Percentiles rank a stretch among this genome's conserved stretches.
phyloP scores from a whole-genome alignment of 2,329 filamentous ascomycete genomes.

The Tolypocladium cylindrosporum region DNA sequence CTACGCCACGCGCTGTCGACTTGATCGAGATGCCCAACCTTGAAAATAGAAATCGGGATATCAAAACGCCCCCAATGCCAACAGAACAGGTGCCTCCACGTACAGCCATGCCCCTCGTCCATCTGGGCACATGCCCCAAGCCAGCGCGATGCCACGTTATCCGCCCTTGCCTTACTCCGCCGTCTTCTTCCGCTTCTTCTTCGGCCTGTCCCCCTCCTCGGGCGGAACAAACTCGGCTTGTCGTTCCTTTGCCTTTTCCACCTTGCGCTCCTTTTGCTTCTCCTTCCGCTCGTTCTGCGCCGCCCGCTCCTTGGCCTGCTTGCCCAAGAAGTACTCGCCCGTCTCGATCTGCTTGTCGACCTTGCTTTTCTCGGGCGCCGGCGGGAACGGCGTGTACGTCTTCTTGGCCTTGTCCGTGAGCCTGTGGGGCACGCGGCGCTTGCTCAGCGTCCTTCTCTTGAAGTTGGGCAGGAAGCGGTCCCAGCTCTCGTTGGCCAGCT shows the following conservation, averaged over 20 bases:
- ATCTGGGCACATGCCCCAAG: background rate
- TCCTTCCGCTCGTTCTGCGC: conserved; percentile 72
- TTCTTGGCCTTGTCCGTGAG: conserved; percentile 93
- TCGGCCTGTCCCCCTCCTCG: conserved; percentile 58
- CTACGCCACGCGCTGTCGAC: background rate
- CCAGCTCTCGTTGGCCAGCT: conserved; percentile 82
- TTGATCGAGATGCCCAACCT: background rate
- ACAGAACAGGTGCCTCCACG: background rate
- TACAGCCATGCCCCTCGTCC: background rate
- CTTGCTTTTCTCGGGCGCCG: conserved; percentile 97
- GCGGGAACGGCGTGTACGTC: conserved; percentile 93
- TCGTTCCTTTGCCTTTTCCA: conserved; percentile 76
- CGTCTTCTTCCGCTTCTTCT: conserved; percentile 53
- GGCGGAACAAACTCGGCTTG: conserved; percentile 82
- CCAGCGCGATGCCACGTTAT: no score
- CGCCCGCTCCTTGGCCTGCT: conserved; percentile 82
- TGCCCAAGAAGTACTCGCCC: conserved; percentile 92
- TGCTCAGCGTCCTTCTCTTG: conserved; percentile 84
- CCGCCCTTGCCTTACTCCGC: conserved; percentile 6
- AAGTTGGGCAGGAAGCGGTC: conserved; percentile 95
- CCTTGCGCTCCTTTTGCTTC: conserved; percentile 78
- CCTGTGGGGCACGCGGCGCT: conserved; percentile 70
- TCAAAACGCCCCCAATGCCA: conserved; percentile 6
- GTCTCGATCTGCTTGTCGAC: conserved; percentile 95
- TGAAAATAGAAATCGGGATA: conserved; percentile 7